phyloP scores from a whole-genome alignment of 129 eudicot species.

The Oenanthe sinensis region DNA sequence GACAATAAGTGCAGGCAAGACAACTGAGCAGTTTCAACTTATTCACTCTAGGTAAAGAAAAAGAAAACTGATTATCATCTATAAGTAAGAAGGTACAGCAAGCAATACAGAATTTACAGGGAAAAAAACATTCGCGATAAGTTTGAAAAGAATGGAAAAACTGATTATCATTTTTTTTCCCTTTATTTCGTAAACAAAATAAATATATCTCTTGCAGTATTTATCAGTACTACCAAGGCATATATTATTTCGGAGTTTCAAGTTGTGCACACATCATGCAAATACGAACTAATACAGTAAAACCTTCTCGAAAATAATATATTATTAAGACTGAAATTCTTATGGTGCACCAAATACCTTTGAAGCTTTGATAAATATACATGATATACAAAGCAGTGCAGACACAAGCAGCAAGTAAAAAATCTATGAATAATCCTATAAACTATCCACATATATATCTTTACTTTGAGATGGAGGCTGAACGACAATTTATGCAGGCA shows the following conservation, averaged over 20 bases:
- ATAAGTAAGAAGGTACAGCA: not conserved
- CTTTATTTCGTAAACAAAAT: not conserved
- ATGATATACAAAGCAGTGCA: not conserved
- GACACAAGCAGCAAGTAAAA: not conserved
- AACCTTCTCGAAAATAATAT: not conserved
- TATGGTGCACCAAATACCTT: not conserved
- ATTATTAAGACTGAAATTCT: not conserved
- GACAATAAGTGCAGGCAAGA: not conserved
- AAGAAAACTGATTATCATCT: not conserved
- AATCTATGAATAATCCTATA: not conserved
- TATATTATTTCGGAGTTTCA: not conserved
- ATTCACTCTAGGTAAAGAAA: not conserved
- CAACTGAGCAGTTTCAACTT: not conserved
- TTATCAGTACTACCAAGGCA: not conserved
- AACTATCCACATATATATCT: not conserved
- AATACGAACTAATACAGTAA: not conserved
- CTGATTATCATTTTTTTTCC: not conserved
- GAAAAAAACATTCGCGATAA: not conserved
- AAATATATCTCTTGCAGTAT: not conserved
- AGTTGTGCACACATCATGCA: not conserved
- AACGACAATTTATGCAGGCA: not conserved
- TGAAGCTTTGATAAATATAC: not conserved
- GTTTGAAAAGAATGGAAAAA: not conserved
- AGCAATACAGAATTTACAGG: not conserved
- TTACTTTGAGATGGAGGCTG: not conserved